Percentiles rank a stretch among this genome's conserved stretches.
Conservation (phyloP, 345 rosid species). For the Brassica nigra region DNA sequence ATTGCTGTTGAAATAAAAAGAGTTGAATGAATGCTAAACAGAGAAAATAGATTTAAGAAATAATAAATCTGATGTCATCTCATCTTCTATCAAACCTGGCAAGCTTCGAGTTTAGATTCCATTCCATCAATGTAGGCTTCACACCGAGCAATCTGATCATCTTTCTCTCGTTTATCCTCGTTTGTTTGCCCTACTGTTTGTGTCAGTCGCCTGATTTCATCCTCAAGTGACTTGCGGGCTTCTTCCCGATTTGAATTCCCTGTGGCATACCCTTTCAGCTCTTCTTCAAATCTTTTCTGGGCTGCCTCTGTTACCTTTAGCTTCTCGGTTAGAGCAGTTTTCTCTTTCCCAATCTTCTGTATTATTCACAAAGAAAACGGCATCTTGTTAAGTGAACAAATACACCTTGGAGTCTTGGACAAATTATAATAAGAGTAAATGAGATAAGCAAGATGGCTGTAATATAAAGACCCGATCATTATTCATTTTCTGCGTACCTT, state of each 20-base stretch:
- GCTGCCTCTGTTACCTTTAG: conserved; percentile 87
- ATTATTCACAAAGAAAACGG: conserved; percentile 30
- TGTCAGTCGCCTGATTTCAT: conserved; percentile 77
- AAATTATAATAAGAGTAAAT: neutral
- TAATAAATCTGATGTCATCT: neutral
- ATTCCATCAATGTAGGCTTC: conserved; percentile 94
- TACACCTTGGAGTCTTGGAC: neutral
- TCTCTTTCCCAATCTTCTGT: conserved; percentile 93
- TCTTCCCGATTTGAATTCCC: conserved; percentile 87
- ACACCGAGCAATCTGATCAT: conserved; percentile 86
- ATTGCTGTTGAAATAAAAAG: conserved; percentile 61
- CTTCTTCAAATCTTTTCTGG: conserved; percentile 90
- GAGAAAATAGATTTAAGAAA: neutral
- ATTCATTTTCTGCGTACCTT: conserved; percentile 52
- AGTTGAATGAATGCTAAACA: conserved; percentile 16
- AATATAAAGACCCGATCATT: neutral
- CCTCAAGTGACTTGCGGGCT: conserved; percentile 86
- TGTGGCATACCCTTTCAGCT: conserved; percentile 77
- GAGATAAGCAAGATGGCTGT: conserved; percentile 8
- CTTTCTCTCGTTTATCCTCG: conserved; percentile 93
- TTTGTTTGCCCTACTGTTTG: conserved; percentile 89
- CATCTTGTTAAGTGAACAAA: conserved; percentile 21
- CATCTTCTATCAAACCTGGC: conserved; percentile 61
- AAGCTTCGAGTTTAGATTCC: conserved; percentile 83
- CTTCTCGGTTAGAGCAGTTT: conserved; percentile 87